phyloP scores from a whole-genome alignment of 179 eudicot species.

The Sideroxylon spinosum region DNA sequence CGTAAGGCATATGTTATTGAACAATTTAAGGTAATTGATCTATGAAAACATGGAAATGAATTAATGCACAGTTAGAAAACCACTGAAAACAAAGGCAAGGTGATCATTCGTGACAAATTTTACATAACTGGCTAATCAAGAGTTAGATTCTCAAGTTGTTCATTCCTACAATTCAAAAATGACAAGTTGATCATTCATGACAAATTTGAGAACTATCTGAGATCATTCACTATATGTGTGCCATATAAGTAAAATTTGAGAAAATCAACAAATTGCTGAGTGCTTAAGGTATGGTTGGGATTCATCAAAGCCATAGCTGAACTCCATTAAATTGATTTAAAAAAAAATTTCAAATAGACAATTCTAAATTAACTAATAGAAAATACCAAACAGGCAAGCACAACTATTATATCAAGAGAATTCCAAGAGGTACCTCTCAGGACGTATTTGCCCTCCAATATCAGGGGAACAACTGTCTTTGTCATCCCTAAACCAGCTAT shows the following conservation, averaged over 20 bases:
- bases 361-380: background rate
- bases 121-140: too few relatives aligned
- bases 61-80: background rate
- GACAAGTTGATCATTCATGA: too few relatives aligned
- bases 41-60: background rate
- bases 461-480: constrained; percentile 37
- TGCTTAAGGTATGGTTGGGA: background rate
- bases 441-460: constrained; percentile 20
- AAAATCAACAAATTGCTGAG: background rate
- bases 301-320: background rate
- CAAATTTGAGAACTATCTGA: too few relatives aligned
- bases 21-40: background rate
- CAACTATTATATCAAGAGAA: background rate
- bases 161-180: too few relatives aligned
- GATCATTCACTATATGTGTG: too few relatives aligned
- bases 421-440: constrained; percentile 46
- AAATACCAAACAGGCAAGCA: background rate
- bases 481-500: constrained; percentile 56
- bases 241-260: too few relatives aligned
- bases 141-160: too few relatives aligned
- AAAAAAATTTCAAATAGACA: background rate
- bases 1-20: background rate
- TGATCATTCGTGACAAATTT: too few relatives aligned
- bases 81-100: background rate
- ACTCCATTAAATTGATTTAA: background rate